A percentile compares a stretch with the other conserved stretches of the same genome.
Conservation (phyloP, 805 yeast genomes). For the Cyberlindnera mississippiensis region DNA sequence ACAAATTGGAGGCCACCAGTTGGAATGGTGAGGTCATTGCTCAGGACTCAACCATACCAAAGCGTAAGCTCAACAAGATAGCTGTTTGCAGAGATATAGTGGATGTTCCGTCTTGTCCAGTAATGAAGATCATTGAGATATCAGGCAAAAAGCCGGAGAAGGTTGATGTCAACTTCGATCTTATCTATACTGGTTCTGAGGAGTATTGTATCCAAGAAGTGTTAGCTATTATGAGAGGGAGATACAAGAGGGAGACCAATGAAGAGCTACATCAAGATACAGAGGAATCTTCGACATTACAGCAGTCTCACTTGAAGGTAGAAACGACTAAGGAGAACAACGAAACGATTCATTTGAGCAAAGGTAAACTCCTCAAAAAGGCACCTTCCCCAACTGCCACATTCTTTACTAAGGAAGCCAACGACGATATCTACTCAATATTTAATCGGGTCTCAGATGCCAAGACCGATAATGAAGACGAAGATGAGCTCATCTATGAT, state of each 20-base stretch:
- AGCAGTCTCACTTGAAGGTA: constrained; percentile 10
- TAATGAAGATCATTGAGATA: constrained; percentile 45
- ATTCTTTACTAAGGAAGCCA: constrained; percentile 67
- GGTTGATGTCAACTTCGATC: constrained; percentile 54
- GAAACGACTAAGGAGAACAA: constrained; percentile 7
- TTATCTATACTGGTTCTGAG: constrained; percentile 43
- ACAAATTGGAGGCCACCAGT: constrained; percentile 46
- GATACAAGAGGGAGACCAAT: constrained; percentile 1
- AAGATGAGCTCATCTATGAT: constrained; percentile 23
- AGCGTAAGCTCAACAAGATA: constrained; percentile 24
- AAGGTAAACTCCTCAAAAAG: constrained; percentile 18
- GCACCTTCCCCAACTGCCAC: constrained; percentile 77
- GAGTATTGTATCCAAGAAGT: constrained; percentile 67
- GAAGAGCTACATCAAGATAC: background rate
- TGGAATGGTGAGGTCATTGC: constrained; percentile 63
- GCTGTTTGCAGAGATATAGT: constrained; percentile 39
- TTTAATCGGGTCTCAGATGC: constrained; percentile 47
- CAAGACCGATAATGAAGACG: constrained; percentile 21
- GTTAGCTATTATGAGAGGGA: constrained; percentile 39
- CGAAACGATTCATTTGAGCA: constrained; percentile 23
- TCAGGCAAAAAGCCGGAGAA: constrained; percentile 61
- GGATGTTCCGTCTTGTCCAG: constrained; percentile 32
- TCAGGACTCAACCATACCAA: constrained; percentile 30
- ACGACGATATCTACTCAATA: constrained; percentile 70
- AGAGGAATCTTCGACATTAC: background rate